These are phyloP conservation scores for Nannochloropsis granulata DNA, from an alignment of 108 stramenopile species.

Conservation along the genomic window DNA sequence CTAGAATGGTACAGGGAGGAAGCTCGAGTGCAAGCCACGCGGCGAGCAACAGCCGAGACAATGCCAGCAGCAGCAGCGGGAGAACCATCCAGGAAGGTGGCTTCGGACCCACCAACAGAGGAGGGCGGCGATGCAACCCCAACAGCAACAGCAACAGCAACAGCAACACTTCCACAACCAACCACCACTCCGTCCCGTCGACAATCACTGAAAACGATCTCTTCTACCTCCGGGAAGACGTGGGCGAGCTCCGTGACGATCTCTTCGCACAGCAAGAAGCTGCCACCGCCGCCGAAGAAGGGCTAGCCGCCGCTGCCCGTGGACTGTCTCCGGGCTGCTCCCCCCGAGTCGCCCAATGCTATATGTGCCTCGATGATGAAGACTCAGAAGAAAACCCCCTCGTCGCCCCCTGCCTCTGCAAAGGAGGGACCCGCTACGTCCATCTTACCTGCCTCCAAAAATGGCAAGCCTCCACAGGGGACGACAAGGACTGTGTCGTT, in stretches of 20 bases:
- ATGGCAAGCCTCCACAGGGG: slow-evolving; percentile 32
- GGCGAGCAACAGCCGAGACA: neutral
- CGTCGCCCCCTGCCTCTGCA: slow-evolving; percentile 40
- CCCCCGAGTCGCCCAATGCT: neutral
- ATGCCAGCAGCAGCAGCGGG: neutral
- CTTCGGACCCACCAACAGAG: neutral
- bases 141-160: neutral
- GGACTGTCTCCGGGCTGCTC: neutral
- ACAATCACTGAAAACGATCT: neutral
- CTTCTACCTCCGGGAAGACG: neutral
- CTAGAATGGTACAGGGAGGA: neutral
- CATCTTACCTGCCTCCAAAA: slow-evolving; percentile 42
- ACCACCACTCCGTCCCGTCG: neutral
- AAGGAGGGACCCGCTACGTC: slow-evolving; percentile 40
- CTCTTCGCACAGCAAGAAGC: neutral
- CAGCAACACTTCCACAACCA: neutral
- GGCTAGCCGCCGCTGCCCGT: neutral
- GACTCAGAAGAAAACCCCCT: neutral
- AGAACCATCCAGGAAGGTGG: neutral
- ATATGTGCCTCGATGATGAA: slow-evolving; percentile 25
- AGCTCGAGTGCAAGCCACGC: neutral
- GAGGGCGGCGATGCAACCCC: neutral
- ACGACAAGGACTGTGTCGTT: slow-evolving; percentile 64
- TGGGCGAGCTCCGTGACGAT: neutral
- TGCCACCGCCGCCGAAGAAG: slow-evolving; percentile 46